These are phyloP conservation scores for Camelina hispida DNA, from an alignment of 345 rosid species.

Conservation along the genomic window DNA sequence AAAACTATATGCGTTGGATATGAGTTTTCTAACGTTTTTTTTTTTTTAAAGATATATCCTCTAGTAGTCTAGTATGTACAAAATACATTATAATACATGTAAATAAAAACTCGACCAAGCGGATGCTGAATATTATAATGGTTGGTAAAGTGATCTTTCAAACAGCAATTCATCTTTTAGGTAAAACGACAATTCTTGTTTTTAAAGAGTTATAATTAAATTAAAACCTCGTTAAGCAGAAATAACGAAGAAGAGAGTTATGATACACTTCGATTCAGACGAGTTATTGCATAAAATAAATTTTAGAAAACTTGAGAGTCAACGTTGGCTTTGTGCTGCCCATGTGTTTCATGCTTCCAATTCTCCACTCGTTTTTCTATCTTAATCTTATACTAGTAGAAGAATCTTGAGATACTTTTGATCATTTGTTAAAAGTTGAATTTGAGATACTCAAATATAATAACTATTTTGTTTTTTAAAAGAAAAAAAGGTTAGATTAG, in stretches of 20 bases:
- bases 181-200: not conserved
- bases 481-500: not conserved
- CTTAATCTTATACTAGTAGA: not conserved
- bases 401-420: not conserved
- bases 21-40: no score
- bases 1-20: not conserved
- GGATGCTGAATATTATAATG: not conserved
- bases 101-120: no score
- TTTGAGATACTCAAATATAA: not conserved
- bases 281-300: not conserved
- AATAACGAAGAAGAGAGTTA: not conserved
- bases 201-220: not conserved
- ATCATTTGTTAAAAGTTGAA: not conserved
- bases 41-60: no score
- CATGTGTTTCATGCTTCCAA: conserved; percentile 15
- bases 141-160: not conserved
- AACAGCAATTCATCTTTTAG: not conserved
- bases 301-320: not conserved
- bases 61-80: no score
- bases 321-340: not conserved
- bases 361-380: not conserved
- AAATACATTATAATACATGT: no score
- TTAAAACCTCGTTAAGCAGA: not conserved
- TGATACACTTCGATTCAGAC: not conserved
- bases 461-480: no score